phyloP scores from a whole-genome alignment of 495 filamentous ascomycete genomes.

The Podospora sp. region DNA sequence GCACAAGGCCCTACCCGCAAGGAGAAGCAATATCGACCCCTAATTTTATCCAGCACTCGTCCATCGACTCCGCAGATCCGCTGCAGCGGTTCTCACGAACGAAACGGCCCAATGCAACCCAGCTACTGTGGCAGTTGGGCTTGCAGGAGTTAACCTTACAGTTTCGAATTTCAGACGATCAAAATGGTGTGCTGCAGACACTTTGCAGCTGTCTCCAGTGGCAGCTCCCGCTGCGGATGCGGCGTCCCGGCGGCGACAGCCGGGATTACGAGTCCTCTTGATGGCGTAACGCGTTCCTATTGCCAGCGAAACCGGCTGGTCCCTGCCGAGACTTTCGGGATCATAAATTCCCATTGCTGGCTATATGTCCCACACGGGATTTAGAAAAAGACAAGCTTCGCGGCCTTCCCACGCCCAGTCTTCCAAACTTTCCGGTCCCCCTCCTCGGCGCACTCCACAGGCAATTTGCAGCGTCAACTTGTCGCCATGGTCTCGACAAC shows the following conservation, averaged over 20 bases:
- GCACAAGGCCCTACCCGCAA: neutral
- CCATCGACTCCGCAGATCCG: constrained; percentile 5
- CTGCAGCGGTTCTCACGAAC: constrained; percentile 8
- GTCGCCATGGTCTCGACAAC: constrained; percentile 26
- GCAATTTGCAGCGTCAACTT: neutral
- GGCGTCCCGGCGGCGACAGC: constrained; percentile 11
- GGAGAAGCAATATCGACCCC: constrained; percentile 24
- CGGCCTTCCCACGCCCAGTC: neutral
- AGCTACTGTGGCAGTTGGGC: too few species aligned
- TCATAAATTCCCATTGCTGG: neutral
- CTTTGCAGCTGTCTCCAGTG: neutral
- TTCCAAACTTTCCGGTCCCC: neutral
- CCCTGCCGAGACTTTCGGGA: neutral
- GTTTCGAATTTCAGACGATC: too few species aligned
- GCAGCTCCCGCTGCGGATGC: neutral
- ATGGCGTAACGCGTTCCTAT: neutral
- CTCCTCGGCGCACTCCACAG: neutral
- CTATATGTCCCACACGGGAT: constrained; percentile 1
- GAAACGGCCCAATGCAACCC: neutral
- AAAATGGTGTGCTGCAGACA: neutral
- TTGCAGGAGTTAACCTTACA: too few species aligned
- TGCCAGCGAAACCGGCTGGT: neutral
- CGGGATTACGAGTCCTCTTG: constrained; percentile 17
- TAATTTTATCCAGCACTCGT: constrained; percentile 23
- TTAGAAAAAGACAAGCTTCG: neutral